A percentile compares a stretch with the other conserved stretches of the same genome.
phyloP scores from a whole-genome alignment of 805 yeast genomes.

The Wickerhamomyces bisporus region DNA sequence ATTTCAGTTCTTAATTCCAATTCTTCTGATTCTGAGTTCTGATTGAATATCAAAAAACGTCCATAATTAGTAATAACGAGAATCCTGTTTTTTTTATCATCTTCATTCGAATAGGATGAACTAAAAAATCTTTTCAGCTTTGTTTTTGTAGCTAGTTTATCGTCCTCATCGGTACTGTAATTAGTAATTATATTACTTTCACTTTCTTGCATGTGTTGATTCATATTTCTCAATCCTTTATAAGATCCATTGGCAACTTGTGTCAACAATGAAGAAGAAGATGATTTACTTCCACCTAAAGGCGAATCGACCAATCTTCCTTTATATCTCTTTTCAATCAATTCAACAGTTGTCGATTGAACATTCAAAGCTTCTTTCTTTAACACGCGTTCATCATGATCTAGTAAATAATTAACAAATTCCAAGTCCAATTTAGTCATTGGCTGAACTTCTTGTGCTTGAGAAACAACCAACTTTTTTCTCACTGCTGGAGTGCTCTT shows the following conservation, averaged over 20 bases:
- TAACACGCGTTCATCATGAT: constrained; percentile 55
- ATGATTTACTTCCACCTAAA: constrained; percentile 36
- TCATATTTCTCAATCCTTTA: constrained; percentile 35
- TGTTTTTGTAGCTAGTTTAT: constrained; percentile 10
- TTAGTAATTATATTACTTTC: constrained; percentile 25
- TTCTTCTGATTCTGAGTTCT: constrained; percentile 30
- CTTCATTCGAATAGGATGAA: constrained; percentile 18
- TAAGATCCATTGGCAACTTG: constrained; percentile 42
- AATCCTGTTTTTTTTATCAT: constrained; percentile 42
- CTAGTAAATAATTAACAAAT: constrained; percentile 50
- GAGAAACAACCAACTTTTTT: constrained; percentile 9
- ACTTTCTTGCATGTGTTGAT: constrained; percentile 23
- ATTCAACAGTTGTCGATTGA: constrained; percentile 38
- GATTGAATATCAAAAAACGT: constrained; percentile 48
- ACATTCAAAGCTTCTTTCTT: constrained; percentile 51
- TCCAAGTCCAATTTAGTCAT: constrained; percentile 50
- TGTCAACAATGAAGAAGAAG: constrained; percentile 30
- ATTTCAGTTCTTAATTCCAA: constrained; percentile 51
- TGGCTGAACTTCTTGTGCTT: constrained; percentile 33
- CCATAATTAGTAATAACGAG: constrained; percentile 59
- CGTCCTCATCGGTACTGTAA: constrained; percentile 16
- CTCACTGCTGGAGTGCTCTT: constrained; percentile 10
- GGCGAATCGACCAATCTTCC: constrained; percentile 60
- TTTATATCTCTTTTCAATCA: constrained; percentile 50
- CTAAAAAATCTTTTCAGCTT: constrained; percentile 22